These are phyloP conservation scores for Hypoxylon perforatum DNA, from an alignment of 495 filamentous ascomycete genomes.

Conservation along the genomic window DNA sequence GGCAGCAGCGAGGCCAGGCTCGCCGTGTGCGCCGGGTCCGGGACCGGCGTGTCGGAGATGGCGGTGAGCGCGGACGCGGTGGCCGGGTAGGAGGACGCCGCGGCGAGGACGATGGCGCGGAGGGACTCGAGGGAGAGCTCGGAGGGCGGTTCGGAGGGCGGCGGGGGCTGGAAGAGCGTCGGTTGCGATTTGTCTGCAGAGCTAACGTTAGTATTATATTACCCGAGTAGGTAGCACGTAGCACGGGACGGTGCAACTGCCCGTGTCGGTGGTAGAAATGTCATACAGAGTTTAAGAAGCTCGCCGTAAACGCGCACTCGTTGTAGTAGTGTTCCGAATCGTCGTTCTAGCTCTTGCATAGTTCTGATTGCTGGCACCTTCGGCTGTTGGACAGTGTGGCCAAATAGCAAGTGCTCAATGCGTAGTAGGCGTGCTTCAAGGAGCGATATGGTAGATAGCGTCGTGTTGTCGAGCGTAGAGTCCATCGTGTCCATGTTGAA, in stretches of 20 bases:
- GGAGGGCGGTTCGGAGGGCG: conserved; percentile 51
- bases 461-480: conserved; percentile 60
- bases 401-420: conserved; percentile 79
- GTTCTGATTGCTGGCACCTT: conserved; percentile 59
- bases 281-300: conserved; percentile 62
- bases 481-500: conserved; percentile 52
- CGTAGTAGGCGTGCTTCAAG: conserved; percentile 80
- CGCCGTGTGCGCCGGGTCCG: conserved; percentile 73
- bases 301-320: conserved; percentile 58
- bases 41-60: conserved; percentile 78
- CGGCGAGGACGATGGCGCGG: conserved; percentile 77
- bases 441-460: conserved; percentile 74
- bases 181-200: conserved; percentile 57
- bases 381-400: conserved; percentile 56
- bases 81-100: conserved; percentile 77
- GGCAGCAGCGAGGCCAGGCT: conserved; percentile 75
- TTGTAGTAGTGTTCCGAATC: conserved; percentile 52
- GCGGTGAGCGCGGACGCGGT: conserved; percentile 84
- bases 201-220: conserved; percentile 17
- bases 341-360: conserved; percentile 72
- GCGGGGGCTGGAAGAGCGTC: conserved; percentile 57
- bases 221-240: too few species aligned
- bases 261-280: not conserved
- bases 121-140: conserved; percentile 57
- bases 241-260: too few species aligned